phyloP scores from a whole-genome alignment of 768 basidiomycete genomes.

The Leccinum subtestaceum region DNA sequence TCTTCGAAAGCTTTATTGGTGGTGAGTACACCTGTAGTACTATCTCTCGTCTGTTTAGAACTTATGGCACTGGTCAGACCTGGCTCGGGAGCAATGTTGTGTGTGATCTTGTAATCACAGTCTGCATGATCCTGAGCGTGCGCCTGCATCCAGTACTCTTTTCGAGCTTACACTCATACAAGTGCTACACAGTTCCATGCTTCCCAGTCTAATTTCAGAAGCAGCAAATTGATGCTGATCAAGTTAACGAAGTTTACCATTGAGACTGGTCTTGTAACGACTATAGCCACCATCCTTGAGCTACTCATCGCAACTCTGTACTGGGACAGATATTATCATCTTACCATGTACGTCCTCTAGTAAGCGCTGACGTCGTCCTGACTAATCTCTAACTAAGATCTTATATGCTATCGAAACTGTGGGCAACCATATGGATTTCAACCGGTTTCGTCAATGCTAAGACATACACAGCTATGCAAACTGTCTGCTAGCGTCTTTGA shows the following conservation, averaged over 20 bases:
- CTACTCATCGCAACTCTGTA: neutral
- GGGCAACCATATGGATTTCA: neutral
- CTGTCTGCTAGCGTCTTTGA: constrained; percentile 4
- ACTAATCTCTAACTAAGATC: neutral
- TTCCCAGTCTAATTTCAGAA: neutral
- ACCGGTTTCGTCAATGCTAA: neutral
- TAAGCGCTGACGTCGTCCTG: neutral
- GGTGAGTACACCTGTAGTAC: constrained; percentile 1
- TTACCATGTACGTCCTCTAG: constrained; percentile 4
- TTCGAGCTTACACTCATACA: neutral
- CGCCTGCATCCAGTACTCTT: neutral
- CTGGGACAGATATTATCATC: neutral
- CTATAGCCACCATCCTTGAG: constrained; percentile 8
- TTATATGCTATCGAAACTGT: constrained; percentile 7
- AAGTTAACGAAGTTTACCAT: constrained; percentile 13
- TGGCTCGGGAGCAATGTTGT: constrained; percentile 21
- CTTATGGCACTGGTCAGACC: constrained; percentile 2
- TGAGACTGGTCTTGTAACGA: constrained; percentile 18
- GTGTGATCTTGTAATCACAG: constrained; percentile 20
- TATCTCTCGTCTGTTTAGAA: neutral
- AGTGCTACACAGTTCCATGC: neutral
- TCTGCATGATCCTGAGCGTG: constrained; percentile 12
- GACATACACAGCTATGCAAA: constrained; percentile 11
- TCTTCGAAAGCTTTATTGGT: no score
- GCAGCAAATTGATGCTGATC: neutral